Base-by-base conservation (phyloP, 164 flowering plant species). In the Tetracentron sinense region DNA sequence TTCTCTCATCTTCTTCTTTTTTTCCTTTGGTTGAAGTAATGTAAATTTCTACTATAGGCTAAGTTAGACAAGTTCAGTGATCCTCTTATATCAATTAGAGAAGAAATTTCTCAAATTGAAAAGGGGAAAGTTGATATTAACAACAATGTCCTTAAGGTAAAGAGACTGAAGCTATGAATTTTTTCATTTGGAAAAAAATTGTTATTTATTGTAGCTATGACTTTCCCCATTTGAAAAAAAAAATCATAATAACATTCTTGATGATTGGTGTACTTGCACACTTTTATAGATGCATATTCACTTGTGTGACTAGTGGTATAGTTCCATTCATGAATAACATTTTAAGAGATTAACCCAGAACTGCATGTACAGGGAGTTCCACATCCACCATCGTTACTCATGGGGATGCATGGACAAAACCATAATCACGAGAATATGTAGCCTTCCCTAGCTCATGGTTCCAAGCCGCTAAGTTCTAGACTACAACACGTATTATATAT, bases 371-470 rank as follows among this genome's bases (percentile, higher is more conserved):
- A n/a, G n/a, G n/a, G n/a, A n/a, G n/a, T n/a, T n/a, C n/a, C 99
- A 71, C 96, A 91, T 77, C 99, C 97, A 49, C 92, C 89, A 50
- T 88, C 96, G 15, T 51, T 89, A 71, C 85, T 91, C 65, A 94
- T 94, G 96, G 96, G 51, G 96, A 94, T 64, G 49, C 75, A 25
- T 94, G 99, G 99, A 82, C 85, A 56, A 94, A 83, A 58, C 97
- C 99, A 59, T 94, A 91, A 66, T 79, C 97, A 19, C 80, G 99
- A 68, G 96, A 94, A 50, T 85, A 82, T 69, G 99, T 97, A 19
- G 99, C 97, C 35, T 89, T 72, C 81, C 99, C 99, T 0, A 96
- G 91, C 61, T 38, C 96, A 17, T 94, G 99, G 99, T 96, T 94
- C 60, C 85, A 86, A 17, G 50, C 69, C 26, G 71, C 93, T 55